phyloP scores from a whole-genome alignment of 2,329 filamentous ascomycete species.

The Mollisiaceae sp. region DNA sequence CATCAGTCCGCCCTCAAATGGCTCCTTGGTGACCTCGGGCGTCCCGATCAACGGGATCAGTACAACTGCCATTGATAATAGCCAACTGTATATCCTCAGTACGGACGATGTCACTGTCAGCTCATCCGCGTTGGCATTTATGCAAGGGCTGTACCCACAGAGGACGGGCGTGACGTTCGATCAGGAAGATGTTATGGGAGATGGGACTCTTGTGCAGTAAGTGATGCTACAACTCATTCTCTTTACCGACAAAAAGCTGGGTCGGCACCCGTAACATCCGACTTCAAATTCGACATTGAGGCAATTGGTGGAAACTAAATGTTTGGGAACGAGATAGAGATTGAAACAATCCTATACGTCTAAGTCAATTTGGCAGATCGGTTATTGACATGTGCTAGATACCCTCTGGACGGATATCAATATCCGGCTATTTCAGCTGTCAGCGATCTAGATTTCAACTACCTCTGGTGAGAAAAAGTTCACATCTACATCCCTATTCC shows the following conservation, averaged over 20 bases:
- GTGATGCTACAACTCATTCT: constrained; percentile 1
- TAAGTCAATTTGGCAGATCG: neutral
- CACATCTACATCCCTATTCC: neutral
- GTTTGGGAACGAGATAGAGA: neutral
- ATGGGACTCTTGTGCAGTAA: constrained; percentile 60
- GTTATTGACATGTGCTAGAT: constrained; percentile 35
- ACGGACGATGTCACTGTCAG: constrained; percentile 57
- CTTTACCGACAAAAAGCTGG: no score
- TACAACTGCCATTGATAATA: constrained; percentile 53
- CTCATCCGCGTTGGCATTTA: constrained; percentile 74
- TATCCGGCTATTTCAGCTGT: constrained; percentile 70
- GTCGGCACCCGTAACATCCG: no score
- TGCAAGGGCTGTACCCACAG: constrained; percentile 86
- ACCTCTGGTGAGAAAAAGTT: constrained; percentile 49
- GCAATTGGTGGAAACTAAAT: neutral
- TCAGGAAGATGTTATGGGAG: constrained; percentile 55
- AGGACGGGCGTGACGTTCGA: constrained; percentile 34
- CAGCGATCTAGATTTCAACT: constrained; percentile 50
- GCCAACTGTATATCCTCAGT: constrained; percentile 51
- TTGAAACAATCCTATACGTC: neutral
- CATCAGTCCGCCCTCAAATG: constrained; percentile 41
- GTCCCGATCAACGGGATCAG: constrained; percentile 51
- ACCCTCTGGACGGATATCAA: constrained; percentile 80
- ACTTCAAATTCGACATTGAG: no score
- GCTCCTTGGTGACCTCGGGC: constrained; percentile 38